Conservation (phyloP, 257 asterid genomes). For the Salvia splendens region DNA sequence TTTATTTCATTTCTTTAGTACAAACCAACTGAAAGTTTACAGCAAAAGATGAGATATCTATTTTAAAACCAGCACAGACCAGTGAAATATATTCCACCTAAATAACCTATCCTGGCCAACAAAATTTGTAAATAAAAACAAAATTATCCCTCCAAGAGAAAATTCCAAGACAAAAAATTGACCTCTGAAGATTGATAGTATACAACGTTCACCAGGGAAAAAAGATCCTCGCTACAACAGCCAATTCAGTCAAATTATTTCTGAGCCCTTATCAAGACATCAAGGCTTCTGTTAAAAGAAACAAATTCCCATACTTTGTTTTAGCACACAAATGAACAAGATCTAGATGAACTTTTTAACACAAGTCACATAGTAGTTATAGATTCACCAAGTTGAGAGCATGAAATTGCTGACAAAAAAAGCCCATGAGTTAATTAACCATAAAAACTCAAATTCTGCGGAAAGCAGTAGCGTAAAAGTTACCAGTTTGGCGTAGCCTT, state of each 20-base stretch:
- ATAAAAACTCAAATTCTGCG: conserved; percentile 10
- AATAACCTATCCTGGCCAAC: too few relatives aligned
- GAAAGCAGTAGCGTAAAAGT: conserved; percentile 11
- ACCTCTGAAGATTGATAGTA: background rate
- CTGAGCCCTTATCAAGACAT: background rate
- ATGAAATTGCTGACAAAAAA: conserved; percentile 2
- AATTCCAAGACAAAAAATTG: background rate
- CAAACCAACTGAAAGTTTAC: background rate
- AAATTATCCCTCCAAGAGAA: background rate
- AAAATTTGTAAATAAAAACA: too few relatives aligned
- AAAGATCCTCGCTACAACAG: conserved; percentile 1
- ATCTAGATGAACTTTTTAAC: conserved; percentile 2
- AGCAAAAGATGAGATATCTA: background rate
- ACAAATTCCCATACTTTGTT: conserved; percentile 5
- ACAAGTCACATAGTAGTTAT: conserved; percentile 1
- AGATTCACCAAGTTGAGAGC: conserved; percentile 17
- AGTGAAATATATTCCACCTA: background rate
- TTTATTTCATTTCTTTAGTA: background rate
- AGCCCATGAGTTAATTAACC: background rate
- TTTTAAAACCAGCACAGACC: background rate
- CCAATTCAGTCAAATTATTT: conserved; percentile 15
- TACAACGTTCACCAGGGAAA: background rate
- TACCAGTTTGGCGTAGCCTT: conserved; percentile 99
- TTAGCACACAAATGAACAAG: background rate
- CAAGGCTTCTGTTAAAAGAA: background rate